Base-by-base conservation (phyloP, 768 basidiomycete species). In the Zangia roseola region DNA sequence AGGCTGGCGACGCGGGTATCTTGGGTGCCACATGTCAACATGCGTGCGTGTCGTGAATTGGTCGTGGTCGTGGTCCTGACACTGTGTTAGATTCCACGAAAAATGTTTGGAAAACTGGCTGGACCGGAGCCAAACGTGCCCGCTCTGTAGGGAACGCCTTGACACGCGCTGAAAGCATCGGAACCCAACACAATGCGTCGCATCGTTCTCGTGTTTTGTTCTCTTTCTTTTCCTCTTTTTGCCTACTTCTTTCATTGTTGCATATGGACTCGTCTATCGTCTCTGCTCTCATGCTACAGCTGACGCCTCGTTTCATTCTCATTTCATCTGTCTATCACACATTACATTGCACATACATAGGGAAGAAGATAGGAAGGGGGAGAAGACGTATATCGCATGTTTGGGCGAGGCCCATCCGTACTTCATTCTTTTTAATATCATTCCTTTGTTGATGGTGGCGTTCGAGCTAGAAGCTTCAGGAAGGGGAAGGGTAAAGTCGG, bases 41-140 rank as follows among this genome's bases (percentile, higher is more conserved):
- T 69, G 72, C 77, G 62, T 80, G 42, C 58, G 20, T 42, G 40
- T 35, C 20, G 21, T 12, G 16, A 26, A 24, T n/a, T 16, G 21
- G 25, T 10, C 14, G 30, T 5, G 30, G 1, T 12, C 19, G 28
- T n/a, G 44, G 10, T n/a, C 6, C 49, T 43, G 40, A 48, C 40
- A 7, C 10, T 20, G 31, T 3, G 33, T 37, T 33, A 75, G 73
- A 36, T 84, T 81, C 59, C 87, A 88, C 65, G 79, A 83, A 60
- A 68, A 68, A 31, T 88, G 87, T 69, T 74, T 84, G 53, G 70
- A 65, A 47, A 74, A 72, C 51, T 88, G 86, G 86, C 72, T 86
- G 59, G 75, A 69, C 56, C 72, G 74, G 63, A 82, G 75, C 56
- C 73, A 67, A 55, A 79, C 81, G 48, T 88, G 86, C 68, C 85